Evolutionary conservation across 1,284 basidiomycete genomes (phyloP).

Genomic region (Fomitopsis palustris): DNA sequence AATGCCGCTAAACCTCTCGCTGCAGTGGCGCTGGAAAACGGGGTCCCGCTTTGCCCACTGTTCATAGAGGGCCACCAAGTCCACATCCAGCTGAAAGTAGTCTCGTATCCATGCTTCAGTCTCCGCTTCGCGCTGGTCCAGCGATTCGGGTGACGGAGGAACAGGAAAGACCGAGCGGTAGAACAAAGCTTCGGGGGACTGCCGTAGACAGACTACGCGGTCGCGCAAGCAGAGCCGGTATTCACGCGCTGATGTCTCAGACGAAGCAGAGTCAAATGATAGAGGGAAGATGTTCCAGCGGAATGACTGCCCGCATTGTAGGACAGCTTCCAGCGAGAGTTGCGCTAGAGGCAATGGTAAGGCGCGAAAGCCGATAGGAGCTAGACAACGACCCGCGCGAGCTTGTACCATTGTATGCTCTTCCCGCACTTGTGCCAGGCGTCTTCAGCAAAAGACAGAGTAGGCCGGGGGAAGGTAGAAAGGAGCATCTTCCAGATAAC

Average conservation of each 20-base stretch:
- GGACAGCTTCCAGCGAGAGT: conserved; percentile 66
- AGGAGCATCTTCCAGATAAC: too few relatives aligned
- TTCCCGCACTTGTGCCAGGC: not conserved
- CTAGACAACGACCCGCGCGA: not conserved
- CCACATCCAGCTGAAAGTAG: conserved; percentile 88
- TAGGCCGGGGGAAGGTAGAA: too few relatives aligned
- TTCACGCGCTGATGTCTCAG: conserved; percentile 43
- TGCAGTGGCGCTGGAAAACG: conserved; percentile 62
- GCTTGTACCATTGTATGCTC: not conserved
- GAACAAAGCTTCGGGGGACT: conserved; percentile 63
- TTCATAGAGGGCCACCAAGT: conserved; percentile 72
- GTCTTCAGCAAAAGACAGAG: not conserved
- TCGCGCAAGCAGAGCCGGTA: conserved; percentile 75
- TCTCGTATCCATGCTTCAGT: conserved; percentile 78
- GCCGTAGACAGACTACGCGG: conserved; percentile 81
- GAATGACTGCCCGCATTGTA: conserved; percentile 81
- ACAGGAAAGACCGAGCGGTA: conserved; percentile 70
- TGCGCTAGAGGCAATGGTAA: conserved; percentile 62
- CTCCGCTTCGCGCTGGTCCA: conserved; percentile 44
- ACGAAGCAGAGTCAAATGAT: conserved; percentile 11
- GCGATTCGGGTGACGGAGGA: conserved; percentile 28
- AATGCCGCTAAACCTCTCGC: conserved; percentile 62
- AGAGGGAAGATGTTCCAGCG: conserved; percentile 65
- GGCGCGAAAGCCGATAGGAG: conserved; percentile 41
- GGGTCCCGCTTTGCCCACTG: conserved; percentile 78